Percentiles rank a stretch among this genome's conserved stretches.
phyloP scores from a whole-genome alignment of 768 basidiomycete species.

The Dentipellis fragilis region DNA sequence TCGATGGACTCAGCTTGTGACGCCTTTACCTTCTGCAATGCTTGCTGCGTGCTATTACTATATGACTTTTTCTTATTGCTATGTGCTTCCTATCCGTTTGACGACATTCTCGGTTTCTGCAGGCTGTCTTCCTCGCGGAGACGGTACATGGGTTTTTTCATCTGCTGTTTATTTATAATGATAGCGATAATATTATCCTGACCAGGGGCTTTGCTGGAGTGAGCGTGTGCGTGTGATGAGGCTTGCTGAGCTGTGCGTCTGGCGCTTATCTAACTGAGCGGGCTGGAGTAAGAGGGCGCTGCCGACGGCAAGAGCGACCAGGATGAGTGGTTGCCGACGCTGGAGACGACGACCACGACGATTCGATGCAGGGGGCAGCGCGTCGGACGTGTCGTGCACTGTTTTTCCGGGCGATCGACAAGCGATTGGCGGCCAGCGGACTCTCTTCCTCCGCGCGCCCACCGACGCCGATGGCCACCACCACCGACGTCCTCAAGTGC shows the following conservation, averaged over 20 bases:
- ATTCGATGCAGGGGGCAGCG: background rate
- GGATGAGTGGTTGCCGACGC: no score
- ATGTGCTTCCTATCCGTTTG: background rate
- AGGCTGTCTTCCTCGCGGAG: background rate
- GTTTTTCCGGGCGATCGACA: background rate
- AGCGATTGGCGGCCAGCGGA: background rate
- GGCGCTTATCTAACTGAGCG: background rate
- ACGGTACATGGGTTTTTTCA: background rate
- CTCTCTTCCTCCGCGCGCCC: conserved; percentile 1
- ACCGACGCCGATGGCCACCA: conserved; percentile 13
- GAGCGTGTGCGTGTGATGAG: no score
- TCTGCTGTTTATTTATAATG: background rate
- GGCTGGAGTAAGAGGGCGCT: no score
- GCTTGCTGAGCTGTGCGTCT: no score
- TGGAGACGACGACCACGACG: no score
- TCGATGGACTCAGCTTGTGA: background rate
- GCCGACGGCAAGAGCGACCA: no score
- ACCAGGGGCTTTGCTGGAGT: background rate
- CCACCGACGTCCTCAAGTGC: conserved; percentile 44
- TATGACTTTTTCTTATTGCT: conserved; percentile 1
- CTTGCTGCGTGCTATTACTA: background rate
- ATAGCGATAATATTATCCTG: background rate
- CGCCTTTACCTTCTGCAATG: background rate
- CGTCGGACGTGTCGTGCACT: background rate
- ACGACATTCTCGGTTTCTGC: background rate